Evolutionary conservation across 2,329 filamentous ascomycete genomes (phyloP).

Genomic region (Emergomyces orientalis): DNA sequence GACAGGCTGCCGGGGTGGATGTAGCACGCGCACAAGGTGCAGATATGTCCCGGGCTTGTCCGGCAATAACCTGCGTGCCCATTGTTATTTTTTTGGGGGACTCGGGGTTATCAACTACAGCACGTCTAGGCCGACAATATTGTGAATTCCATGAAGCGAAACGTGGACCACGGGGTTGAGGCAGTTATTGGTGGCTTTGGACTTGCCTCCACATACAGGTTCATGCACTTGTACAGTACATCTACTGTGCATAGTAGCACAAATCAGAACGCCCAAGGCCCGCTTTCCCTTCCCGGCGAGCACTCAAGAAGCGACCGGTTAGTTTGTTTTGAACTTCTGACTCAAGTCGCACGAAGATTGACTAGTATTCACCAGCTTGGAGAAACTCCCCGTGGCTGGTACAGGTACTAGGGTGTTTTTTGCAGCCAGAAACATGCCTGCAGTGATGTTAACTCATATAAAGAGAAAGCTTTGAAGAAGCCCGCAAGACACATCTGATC

Average conservation of each 20-base stretch:
- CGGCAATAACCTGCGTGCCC: not conserved
- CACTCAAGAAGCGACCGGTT: not conserved
- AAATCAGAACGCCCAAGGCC: not conserved
- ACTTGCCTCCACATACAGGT: not conserved
- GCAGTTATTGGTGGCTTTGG: not conserved
- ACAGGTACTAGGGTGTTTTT: not conserved
- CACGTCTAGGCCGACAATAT: not conserved
- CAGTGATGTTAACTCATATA: not conserved
- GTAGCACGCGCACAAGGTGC: not conserved
- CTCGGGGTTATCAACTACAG: no score
- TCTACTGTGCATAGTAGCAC: not conserved
- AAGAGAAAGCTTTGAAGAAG: not conserved
- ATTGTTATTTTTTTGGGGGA: not conserved
- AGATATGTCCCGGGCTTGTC: not conserved
- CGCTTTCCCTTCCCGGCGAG: not conserved
- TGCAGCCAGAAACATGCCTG: not conserved
- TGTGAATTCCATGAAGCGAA: not conserved
- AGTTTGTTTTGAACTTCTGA: no score
- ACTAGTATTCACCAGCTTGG: no score
- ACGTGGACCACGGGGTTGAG: not conserved
- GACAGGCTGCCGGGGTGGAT: not conserved
- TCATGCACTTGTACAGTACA: not conserved
- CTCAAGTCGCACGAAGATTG: no score
- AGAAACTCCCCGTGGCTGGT: no score
- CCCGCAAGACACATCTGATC: not conserved